Base-by-base conservation (phyloP, 2,329 filamentous ascomycete species). In the Ophiobolus disseminans region DNA sequence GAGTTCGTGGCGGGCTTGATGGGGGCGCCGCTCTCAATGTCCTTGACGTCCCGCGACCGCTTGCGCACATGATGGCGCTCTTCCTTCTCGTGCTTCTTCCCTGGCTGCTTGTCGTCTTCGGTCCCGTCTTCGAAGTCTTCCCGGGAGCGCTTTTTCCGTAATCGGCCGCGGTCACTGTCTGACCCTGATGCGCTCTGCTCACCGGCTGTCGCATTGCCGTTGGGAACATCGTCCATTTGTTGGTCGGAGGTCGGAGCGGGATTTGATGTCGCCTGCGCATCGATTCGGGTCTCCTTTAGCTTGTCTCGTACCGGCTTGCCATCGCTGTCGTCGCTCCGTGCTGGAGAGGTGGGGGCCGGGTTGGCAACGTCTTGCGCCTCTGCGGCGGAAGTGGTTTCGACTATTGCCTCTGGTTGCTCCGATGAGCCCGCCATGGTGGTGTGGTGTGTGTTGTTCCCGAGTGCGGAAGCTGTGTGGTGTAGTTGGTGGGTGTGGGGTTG, bases 221-320 rank as follows among this genome's bases (percentile, higher is more conserved):
- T 70, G 28, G 57, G 42, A 32, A 42, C 58, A 16, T 63, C 62
- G 16, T 57, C 55, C 64, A 68, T 66, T 19, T 45, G 34, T 36
- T 58, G 57, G 32, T 65, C 61, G 9, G 57, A 48, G 26, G 31
- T 40, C 30, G 54, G 45, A 14, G 43, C 43, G 42, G 57, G 45
- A 26, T 68, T 58, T 13, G 60, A 57, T 14, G 54, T 53, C 35
- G 58, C 35, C 35, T 64, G 60, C 42, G 76, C 72, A 30, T 79
- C 79, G 46, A 86, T 84, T n/a, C 80, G 78, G 3, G 84, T 84
- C 60, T 86, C 80, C 68, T 84, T 81, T 44, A 87, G 73, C 69
- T 85, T 82, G 65, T 86, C 80, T 48, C 84, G 75, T 28, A 85
- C 81, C 7, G 82, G 82, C 50, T 78, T 79, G 66, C 86, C 83